Evolutionary conservation across 2,329 filamentous ascomycete genomes (phyloP).

Genomic region (Botrytis medusae): DNA sequence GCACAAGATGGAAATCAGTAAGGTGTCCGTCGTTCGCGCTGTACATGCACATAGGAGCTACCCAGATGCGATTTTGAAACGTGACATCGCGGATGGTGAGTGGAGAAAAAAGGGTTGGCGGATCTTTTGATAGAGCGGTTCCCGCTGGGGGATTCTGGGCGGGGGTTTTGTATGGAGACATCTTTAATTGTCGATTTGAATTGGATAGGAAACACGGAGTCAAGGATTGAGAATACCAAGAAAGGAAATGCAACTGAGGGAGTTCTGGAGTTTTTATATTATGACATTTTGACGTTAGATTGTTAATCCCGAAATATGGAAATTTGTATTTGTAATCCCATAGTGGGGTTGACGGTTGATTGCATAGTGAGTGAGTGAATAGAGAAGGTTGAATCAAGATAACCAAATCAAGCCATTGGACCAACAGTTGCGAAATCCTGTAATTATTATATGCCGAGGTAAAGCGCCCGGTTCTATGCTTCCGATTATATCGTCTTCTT

Average conservation of each 20-base stretch:
- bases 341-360: neutral
- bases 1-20: slow-evolving; percentile 40
- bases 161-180: slow-evolving; percentile 6
- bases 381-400: neutral
- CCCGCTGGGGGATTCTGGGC: slow-evolving; percentile 35
- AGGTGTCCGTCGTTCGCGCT: slow-evolving; percentile 37
- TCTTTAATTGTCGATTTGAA: neutral
- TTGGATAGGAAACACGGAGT: neutral
- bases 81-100: slow-evolving; percentile 46
- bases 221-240: neutral
- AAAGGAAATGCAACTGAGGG: neutral
- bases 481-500: neutral
- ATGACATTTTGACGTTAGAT: neutral
- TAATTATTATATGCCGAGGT: neutral
- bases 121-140: slow-evolving; percentile 33
- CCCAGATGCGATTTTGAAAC: slow-evolving; percentile 47
- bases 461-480: neutral
- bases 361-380: neutral
- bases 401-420: neutral
- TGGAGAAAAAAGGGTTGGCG: slow-evolving; percentile 46
- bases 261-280: neutral
- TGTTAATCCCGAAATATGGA: neutral
- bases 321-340: slow-evolving; percentile 7
- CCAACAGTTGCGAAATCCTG: neutral
- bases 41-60: slow-evolving; percentile 50